Conservation (phyloP, 1,284 basidiomycete species). For the Moniliophthora roreri region DNA sequence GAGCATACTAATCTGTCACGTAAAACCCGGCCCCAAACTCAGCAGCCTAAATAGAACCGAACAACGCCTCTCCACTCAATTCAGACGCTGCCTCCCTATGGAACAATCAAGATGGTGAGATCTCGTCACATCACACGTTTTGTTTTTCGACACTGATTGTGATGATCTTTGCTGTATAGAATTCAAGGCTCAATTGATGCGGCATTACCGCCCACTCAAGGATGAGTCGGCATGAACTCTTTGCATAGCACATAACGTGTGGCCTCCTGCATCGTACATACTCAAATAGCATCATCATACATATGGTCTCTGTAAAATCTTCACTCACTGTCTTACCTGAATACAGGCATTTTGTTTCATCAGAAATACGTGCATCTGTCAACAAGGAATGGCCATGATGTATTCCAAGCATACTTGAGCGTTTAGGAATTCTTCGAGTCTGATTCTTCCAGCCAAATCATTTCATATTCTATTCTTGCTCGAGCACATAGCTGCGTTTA, state of each 20-base stretch:
- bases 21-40: not conserved
- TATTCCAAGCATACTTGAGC: no score
- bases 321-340: not conserved
- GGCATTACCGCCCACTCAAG: conserved; percentile 65
- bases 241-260: conserved; percentile 13
- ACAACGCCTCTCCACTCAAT: conserved; percentile 86
- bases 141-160: not conserved
- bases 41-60: conserved; percentile 60
- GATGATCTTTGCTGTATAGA: conserved; percentile 38
- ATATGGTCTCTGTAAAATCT: not conserved
- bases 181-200: conserved; percentile 73
- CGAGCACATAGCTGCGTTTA: not conserved
- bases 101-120: conserved; percentile 64
- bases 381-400: no score
- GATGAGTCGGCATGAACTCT: conserved; percentile 40
- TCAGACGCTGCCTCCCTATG: conserved; percentile 79
- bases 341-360: no score
- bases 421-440: no score
- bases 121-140: not conserved
- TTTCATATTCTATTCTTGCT: conserved; percentile 3
- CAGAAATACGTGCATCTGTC: no score
- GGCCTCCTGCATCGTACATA: not conserved
- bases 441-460: not conserved
- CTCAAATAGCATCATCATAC: not conserved
- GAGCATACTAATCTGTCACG: conserved; percentile 21